A percentile compares a stretch with the other conserved stretches of the same genome.
These are phyloP conservation scores for Blastocladiella britannica DNA, from an alignment of 192 early-diverging fungal species.

Conservation along the genomic window DNA sequence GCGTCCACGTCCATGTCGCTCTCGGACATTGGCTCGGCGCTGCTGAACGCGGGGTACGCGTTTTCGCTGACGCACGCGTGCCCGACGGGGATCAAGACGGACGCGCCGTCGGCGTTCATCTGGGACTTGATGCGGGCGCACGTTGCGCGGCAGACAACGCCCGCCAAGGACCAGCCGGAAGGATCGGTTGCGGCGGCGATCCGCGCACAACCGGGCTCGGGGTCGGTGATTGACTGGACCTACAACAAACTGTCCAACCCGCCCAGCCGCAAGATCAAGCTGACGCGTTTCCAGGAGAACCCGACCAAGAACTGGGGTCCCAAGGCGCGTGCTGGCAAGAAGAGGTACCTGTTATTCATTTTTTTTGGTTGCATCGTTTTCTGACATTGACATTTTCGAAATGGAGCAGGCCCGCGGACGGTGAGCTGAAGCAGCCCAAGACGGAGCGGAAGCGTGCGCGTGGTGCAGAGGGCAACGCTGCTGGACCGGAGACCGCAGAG, in stretches of 20 bases:
- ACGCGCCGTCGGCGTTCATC: slow-evolving; percentile 60
- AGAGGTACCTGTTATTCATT: background rate
- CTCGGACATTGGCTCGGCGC: slow-evolving; percentile 42
- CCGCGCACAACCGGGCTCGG: slow-evolving; percentile 15
- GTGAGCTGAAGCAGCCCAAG: too few relatives aligned
- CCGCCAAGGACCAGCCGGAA: slow-evolving; percentile 35
- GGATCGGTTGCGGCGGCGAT: slow-evolving; percentile 49
- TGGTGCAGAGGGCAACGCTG: too few relatives aligned
- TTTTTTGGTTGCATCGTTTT: too few relatives aligned
- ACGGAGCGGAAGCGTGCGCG: too few relatives aligned
- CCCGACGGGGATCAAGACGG: slow-evolving; percentile 69
- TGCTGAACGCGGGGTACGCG: slow-evolving; percentile 76
- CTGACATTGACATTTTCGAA: too few relatives aligned
- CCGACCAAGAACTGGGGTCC: slow-evolving; percentile 96
- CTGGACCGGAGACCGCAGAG: too few relatives aligned
- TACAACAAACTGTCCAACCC: slow-evolving; percentile 49
- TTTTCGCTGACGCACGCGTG: slow-evolving; percentile 70
- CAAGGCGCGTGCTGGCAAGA: slow-evolving; percentile 36
- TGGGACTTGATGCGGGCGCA: slow-evolving; percentile 78
- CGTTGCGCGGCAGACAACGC: slow-evolving; percentile 48
- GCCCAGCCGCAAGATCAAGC: slow-evolving; percentile 49
- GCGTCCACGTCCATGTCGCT: slow-evolving; percentile 31
- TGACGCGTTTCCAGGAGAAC: slow-evolving; percentile 88
- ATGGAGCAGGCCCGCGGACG: too few relatives aligned
- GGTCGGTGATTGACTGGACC: slow-evolving; percentile 45